Evolutionary conservation across 2,329 filamentous ascomycete genomes (phyloP), one percentile per base, ranked within the genome.

Genomic region (Nigrospora osmanthi): DNA sequence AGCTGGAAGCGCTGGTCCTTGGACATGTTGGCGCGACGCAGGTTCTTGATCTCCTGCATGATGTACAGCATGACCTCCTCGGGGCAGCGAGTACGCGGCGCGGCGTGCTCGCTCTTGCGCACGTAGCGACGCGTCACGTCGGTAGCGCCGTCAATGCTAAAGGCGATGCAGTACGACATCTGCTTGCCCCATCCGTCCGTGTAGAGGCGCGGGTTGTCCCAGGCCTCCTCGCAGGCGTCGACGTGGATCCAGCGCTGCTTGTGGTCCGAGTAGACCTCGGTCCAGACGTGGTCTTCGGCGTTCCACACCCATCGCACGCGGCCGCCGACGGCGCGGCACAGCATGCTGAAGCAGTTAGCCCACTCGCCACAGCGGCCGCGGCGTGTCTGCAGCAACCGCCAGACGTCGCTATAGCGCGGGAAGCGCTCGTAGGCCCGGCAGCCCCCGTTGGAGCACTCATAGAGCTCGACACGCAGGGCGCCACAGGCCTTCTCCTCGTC

Each of bases 311-410:
- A 98, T 58, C 93, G 81, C 17, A 96, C 89, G 49, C 91, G 80
- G 49, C 86, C 87, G 40, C 91, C 91, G 11, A 97, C 81, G 5
- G 93, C 93, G 48, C 91, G 81, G 71, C 91, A 97, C 42, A 97
- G 77, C 91, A 98, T 97, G 68, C 85, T 93, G 70, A 98, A 98
- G 74, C 91, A 96, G 68, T 96, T 97, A 52, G 89, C 90, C 89
- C 93, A 97, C 70, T 98, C 93, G 50, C 93, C 93, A 49, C 85
- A 86, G 54, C 93, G 83, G 31, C 93, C 93, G 54, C 86, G 79
- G 54, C 87, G 76, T 28, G 89, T 94, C 64, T 96, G 86, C 37
- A 98, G 71, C 49, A 97, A 69, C 42, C 89, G 84, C 83, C 94
- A 97, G 23, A 95, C 91, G 62, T 98, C 91, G 48, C 88, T 91